Evolutionary conservation across 345 rosid genomes (phyloP), one percentile per base, ranked within the genome.

Genomic region (Cardamine chenopodiifolia): DNA sequence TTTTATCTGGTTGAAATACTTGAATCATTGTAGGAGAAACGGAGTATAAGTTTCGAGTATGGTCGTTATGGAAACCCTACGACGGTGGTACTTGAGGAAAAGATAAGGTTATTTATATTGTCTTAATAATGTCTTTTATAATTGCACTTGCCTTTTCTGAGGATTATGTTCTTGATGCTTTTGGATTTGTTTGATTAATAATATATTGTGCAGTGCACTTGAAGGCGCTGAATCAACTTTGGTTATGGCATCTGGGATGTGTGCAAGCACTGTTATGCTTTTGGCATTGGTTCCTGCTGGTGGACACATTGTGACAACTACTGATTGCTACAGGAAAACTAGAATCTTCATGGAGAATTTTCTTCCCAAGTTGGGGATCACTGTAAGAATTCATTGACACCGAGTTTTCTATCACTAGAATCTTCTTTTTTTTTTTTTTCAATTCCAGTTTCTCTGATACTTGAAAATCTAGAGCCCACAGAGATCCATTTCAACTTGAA

Each of bases 31-130:
- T 75, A 95, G 98, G 99, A 95, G 84, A 90, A 92, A 62, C 89
- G 99, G 62, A 82, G 62, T 64, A 67, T 54, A 8, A 95, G 99
- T 83, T 95, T 89, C 72, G 99, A 92, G 74, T 95, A 95, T 82
- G 99, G 99, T 52, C 87, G 99, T 28, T 95, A 95, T 81, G 99
- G 99, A 49, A 95, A 95, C 83, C 99, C 99, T 1, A 95, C 99
- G 8, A 92, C 99, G 3, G 88, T 67, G 37, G 97, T 90, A 22
- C 71, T 70, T 1, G 99, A 95, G 81, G 88, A 92, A 76, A 95
- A 95, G 80, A 82, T 95, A 75, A 95, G 99, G 99, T 95, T 44
- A 18, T 26, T 45, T 73, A 66, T 55, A 8, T n/a, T 69, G 0
- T 15, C 15, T 15, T 40, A 50, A 4, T 29, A 26, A 20, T 76